A percentile compares a stretch with the other conserved stretches of the same genome.
phyloP scores from a whole-genome alignment of 305 asterid genomes.

The Fraxinus sp. region DNA sequence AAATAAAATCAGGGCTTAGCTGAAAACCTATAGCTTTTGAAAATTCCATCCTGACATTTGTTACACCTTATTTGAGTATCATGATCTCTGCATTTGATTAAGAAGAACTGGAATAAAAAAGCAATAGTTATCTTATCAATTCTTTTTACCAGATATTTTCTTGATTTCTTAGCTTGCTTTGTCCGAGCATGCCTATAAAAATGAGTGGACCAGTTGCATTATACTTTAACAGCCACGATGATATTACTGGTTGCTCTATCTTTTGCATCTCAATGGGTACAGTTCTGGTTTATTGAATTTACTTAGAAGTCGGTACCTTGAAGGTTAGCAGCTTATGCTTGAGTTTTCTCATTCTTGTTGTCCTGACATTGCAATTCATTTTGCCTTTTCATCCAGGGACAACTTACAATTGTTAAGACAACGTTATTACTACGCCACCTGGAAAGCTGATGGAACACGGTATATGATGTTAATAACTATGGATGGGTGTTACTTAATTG shows the following conservation, averaged over 20 bases:
- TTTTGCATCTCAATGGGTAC: slow-evolving; percentile 7
- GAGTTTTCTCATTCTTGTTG: not conserved
- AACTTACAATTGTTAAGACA: slow-evolving; percentile 89
- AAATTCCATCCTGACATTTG: not conserved
- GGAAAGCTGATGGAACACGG: slow-evolving; percentile 99
- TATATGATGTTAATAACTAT: slow-evolving; percentile 95
- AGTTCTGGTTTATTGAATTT: slow-evolving; percentile 3
- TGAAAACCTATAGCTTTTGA: not conserved
- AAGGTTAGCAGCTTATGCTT: slow-evolving; percentile 1
- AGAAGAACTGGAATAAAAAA: not conserved
- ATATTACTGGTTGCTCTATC: not conserved
- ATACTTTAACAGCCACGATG: not conserved
- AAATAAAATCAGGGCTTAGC: not conserved
- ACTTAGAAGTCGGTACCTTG: slow-evolving; percentile 17
- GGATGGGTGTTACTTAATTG: slow-evolving; percentile 94
- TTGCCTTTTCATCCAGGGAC: slow-evolving; percentile 55
- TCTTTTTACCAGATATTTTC: not conserved
- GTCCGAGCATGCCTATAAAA: not conserved
- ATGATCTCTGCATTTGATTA: not conserved
- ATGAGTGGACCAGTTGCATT: not conserved
- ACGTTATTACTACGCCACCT: slow-evolving; percentile 93
- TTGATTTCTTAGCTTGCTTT: not conserved
- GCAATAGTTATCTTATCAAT: not conserved
- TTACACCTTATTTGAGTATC: not conserved
- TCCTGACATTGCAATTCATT: not conserved